Evolutionary conservation across 345 rosid genomes (phyloP).

Genomic region (Xanthoceras sorbifolium): DNA sequence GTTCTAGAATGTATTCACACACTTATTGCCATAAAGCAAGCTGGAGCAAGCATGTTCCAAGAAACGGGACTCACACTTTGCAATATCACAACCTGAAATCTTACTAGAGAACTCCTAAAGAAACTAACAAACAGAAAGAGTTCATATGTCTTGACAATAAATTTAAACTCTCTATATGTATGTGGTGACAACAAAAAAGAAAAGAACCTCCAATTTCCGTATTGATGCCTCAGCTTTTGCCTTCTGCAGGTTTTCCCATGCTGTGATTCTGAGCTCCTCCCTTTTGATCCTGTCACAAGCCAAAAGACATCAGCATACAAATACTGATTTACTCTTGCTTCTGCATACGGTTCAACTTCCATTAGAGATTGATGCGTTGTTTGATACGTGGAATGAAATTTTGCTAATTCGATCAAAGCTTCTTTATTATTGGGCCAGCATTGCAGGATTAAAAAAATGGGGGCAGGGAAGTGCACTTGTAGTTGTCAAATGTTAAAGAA

Average conservation of each 20-base stretch:
- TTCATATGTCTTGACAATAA: neutral
- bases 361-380: neutral
- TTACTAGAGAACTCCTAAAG: neutral
- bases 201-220: slow-evolving; percentile 84
- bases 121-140: slow-evolving; percentile 8
- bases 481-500: neutral
- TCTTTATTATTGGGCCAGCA: neutral
- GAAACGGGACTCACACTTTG: neutral
- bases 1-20: neutral
- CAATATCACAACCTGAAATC: neutral
- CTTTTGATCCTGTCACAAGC: slow-evolving; percentile 56
- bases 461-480: neutral
- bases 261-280: slow-evolving; percentile 87
- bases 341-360: neutral
- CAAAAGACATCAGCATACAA: neutral
- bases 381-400: neutral
- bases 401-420: neutral
- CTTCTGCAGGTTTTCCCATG: slow-evolving; percentile 98
- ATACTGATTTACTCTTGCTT: neutral
- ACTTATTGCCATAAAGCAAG: neutral
- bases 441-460: neutral
- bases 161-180: slow-evolving; percentile 3
- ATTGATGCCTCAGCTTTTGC: slow-evolving; percentile 98
- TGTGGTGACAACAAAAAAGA: slow-evolving; percentile 23
- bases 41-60: neutral